Base-by-base conservation (phyloP, 2,329 filamentous ascomycete species). In the Grosmannia huntii region DNA sequence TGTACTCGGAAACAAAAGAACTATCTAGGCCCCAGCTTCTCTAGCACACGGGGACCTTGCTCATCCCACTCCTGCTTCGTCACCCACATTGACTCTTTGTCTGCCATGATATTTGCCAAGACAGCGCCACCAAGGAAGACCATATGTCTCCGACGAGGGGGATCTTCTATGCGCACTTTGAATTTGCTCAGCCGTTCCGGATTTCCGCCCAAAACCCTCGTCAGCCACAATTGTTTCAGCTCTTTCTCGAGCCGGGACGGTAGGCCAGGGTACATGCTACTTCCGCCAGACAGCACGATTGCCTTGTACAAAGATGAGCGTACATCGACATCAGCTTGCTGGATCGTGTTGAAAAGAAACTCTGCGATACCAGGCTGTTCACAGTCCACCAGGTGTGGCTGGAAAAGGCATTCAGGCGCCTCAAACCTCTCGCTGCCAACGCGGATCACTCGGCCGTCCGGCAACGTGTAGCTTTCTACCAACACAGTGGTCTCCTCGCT, bases 11-110 rank as follows among this genome's bases (percentile, higher is more conserved):
- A 21, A 11, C 21, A 5, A 27, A 25, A 10, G 3, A 31, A 23
- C 55, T 61, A 64, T 59, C 92, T 85, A 55, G 90, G 89, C 16
- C 94, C 94, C 66, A 99, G 78, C 79, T 97, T 99, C 76, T 95
- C 89, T 69, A 99, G 74, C 61, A 88, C 85, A 59, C 87, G 81
- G 44, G 87, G 70, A 46, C 94, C 94, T 71, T 96, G 87, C 75
- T 99, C 94, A 68, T 94, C 82, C 94, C 94, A 99, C 74, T 99
- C 94, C 68, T 88, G 81, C 79, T 96, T 96, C 65, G 87, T 88
- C 68, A 99, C 91, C 94, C 94, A 99, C 94, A 97, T 97, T 71
- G 86, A 88, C 72, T 96, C 90, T 76, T 96, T 97, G 75, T 97
- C 91, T 52, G 94, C 91, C 87, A 99, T 97, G 72, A 99, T 95